Evolutionary conservation across 768 basidiomycete genomes (phyloP).

Genomic region (Brasilioporus rufonigricans): DNA sequence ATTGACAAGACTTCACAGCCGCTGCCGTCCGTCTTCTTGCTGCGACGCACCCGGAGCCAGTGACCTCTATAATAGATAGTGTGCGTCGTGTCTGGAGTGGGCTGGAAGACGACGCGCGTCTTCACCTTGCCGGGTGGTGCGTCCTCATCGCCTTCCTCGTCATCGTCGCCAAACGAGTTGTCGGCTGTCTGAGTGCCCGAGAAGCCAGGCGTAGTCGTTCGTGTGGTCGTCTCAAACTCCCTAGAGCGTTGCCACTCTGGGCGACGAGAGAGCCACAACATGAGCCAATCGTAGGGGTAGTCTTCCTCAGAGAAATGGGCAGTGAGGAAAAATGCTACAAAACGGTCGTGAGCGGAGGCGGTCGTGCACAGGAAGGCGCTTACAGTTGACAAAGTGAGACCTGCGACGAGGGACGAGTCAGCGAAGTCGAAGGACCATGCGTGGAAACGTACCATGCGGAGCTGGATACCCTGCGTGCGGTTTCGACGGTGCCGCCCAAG

Average conservation of each 20-base stretch:
- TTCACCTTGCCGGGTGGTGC: slow-evolving; percentile 57
- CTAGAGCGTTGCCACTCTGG: slow-evolving; percentile 88
- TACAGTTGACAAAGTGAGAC: slow-evolving; percentile 87
- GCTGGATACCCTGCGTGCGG: slow-evolving; percentile 76
- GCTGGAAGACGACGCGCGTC: slow-evolving; percentile 85
- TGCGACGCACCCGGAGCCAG: slow-evolving; percentile 75
- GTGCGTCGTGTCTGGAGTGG: slow-evolving; percentile 83
- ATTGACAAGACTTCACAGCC: slow-evolving; percentile 75
- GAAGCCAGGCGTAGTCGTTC: slow-evolving; percentile 61
- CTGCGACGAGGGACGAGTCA: slow-evolving; percentile 33
- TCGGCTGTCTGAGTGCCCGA: slow-evolving; percentile 44
- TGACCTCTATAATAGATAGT: slow-evolving; percentile 85
- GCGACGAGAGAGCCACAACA: slow-evolving; percentile 85
- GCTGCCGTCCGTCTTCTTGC: slow-evolving; percentile 65
- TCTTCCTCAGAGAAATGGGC: slow-evolving; percentile 91
- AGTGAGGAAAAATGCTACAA: slow-evolving; percentile 78
- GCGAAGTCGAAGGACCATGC: neutral
- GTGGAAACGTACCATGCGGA: slow-evolving; percentile 65
- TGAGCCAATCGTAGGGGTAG: slow-evolving; percentile 88
- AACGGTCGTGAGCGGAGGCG: slow-evolving; percentile 5
- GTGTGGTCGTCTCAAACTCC: slow-evolving; percentile 86
- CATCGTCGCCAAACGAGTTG: slow-evolving; percentile 55
- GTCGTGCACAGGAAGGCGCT: slow-evolving; percentile 31
- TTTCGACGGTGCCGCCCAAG: slow-evolving; percentile 84
- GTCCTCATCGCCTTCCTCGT: slow-evolving; percentile 46